Percentiles rank a stretch among this genome's conserved stretches.
Conservation (phyloP, 164 flowering plant species). For the Annona cherimola region DNA sequence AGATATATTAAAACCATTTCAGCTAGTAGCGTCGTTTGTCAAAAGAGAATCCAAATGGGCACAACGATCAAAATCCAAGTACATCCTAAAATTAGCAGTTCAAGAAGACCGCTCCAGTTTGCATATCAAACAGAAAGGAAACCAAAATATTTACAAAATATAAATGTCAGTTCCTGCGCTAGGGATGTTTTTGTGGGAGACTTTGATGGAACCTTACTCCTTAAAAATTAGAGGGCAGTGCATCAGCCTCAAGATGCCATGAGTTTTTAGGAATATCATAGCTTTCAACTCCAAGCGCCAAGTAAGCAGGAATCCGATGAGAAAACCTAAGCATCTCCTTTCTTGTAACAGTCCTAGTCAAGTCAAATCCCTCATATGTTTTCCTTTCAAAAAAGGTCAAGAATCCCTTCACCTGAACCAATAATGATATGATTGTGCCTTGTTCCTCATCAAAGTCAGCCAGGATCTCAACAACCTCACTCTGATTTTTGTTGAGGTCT, state of each 20-base stretch:
- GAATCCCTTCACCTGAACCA: slow-evolving; percentile 32
- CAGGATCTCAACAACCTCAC: slow-evolving; percentile 32
- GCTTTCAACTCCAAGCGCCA: slow-evolving; percentile 32
- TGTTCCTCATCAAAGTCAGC: slow-evolving; percentile 28
- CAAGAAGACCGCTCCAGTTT: neutral
- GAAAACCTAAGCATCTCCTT: slow-evolving; percentile 39
- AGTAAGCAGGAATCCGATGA: slow-evolving; percentile 39
- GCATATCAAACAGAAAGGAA: neutral
- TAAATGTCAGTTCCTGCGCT: neutral
- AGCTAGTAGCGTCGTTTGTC: too few relatives aligned
- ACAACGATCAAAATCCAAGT: neutral
- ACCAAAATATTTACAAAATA: neutral
- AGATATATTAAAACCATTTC: too few relatives aligned
- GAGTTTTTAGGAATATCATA: slow-evolving; percentile 39
- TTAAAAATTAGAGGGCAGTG: slow-evolving; percentile 28
- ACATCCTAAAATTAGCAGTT: neutral
- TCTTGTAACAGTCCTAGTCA: slow-evolving; percentile 19
- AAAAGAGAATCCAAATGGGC: too few relatives aligned
- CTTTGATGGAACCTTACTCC: slow-evolving; percentile 1
- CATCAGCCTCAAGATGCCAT: slow-evolving; percentile 56
- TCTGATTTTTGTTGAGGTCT: slow-evolving; percentile 18
- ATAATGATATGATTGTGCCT: slow-evolving; percentile 19
- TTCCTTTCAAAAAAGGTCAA: slow-evolving; percentile 35
- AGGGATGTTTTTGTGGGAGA: neutral
- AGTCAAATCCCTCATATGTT: slow-evolving; percentile 28